Evolutionary conservation across 768 basidiomycete genomes (phyloP).

Genomic region (Nidula microcarpa): DNA sequence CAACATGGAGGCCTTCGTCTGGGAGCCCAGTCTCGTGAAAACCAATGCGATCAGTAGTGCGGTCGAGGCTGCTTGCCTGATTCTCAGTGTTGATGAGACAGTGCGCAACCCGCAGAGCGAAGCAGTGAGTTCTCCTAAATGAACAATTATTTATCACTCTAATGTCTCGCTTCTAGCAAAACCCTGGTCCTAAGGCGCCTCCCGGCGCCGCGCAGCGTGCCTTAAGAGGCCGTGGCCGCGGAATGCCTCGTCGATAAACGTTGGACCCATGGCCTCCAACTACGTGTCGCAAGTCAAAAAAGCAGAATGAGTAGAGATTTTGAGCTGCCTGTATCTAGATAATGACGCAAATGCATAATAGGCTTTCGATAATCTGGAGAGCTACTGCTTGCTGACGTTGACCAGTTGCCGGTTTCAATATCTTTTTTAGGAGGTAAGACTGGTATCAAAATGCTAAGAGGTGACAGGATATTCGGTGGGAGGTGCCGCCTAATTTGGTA

Average conservation of each 20-base stretch:
- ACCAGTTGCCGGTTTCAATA: no score
- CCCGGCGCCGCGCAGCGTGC: conserved; percentile 90
- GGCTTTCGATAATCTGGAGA: no score
- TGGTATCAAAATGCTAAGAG: neutral
- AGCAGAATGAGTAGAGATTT: neutral
- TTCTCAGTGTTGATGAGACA: conserved; percentile 96
- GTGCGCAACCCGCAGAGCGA: conserved; percentile 95
- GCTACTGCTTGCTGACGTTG: no score
- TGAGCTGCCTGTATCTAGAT: neutral
- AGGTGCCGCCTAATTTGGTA: conserved; percentile 9
- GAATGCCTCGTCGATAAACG: conserved; percentile 66
- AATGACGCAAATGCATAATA: no score
- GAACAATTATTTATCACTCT: conserved; percentile 10
- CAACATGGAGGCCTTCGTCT: conserved; percentile 97
- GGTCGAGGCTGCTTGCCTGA: conserved; percentile 92
- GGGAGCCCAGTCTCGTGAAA: conserved; percentile 97
- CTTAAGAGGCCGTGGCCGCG: conserved; percentile 82
- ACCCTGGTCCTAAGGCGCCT: conserved; percentile 84
- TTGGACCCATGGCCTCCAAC: no score
- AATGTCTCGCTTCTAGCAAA: conserved; percentile 43
- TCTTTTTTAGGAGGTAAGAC: no score
- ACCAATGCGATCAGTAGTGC: conserved; percentile 94
- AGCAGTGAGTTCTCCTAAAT: conserved; percentile 51
- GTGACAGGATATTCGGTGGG: neutral
- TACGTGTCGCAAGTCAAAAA: neutral